Evolutionary conservation across 148 eudicot species (phyloP).

Genomic region (Limonium bicolor): DNA sequence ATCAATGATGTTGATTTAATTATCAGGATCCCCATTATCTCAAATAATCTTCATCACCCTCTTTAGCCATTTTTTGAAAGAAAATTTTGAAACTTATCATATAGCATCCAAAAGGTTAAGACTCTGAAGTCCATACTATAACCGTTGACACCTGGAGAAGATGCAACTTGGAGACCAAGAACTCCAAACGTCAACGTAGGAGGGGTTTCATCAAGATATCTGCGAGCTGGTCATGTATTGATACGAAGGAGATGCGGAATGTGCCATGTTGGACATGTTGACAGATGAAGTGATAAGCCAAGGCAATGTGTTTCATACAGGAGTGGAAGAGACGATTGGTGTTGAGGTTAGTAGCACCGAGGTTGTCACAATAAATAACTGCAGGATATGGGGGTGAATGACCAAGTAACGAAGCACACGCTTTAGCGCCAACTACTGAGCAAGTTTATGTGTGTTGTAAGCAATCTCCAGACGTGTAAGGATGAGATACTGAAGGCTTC

Average conservation of each 20-base stretch:
- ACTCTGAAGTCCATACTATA: too few relatives aligned
- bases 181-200: not conserved
- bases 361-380: slow-evolving; percentile 2
- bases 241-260: not conserved
- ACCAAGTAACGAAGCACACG: not conserved
- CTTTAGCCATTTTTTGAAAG: too few relatives aligned
- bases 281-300: not conserved
- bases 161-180: not conserved
- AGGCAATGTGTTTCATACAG: not conserved
- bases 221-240: not conserved
- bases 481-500: not conserved
- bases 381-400: not conserved
- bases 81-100: too few relatives aligned
- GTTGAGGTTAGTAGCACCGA: not conserved
- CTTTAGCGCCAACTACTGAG: not conserved
- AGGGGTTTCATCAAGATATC: not conserved
- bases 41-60: too few relatives aligned
- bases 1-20: too few relatives aligned
- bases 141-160: too few relatives aligned
- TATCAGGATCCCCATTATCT: too few relatives aligned
- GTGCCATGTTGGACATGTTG: not conserved
- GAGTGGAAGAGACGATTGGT: not conserved
- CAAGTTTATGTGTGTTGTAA: not conserved
- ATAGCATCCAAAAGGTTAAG: too few relatives aligned
- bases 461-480: not conserved